Base-by-base conservation (phyloP, 768 basidiomycete genomes). In the Vishniacozyma victoriae region DNA sequence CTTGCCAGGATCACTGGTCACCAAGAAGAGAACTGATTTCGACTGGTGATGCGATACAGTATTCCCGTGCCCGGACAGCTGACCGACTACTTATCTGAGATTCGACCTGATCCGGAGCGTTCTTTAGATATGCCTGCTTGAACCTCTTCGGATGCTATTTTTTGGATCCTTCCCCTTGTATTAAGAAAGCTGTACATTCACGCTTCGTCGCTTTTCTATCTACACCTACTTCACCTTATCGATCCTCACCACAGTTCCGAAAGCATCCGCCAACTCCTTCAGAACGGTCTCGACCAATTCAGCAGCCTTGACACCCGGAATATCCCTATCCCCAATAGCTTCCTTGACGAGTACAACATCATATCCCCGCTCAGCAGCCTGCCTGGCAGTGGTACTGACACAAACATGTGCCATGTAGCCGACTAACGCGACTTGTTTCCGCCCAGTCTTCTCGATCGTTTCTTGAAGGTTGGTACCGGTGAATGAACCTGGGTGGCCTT, bases 351-450 rank as follows among this genome's bases (percentile, higher is more conserved):
- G 31, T 2, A 59, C 23, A 5, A 50, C 49, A 15, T 54, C 57
- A 23, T 51, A 59, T 1, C 57, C 57, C 11, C 24, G 24, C 42
- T 59, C 57, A 18, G 49, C 35, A 6, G 48, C 48, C 33, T 42
- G 23, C 18, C 57, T 14, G 6, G 57, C 48, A 5, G 57, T 59
- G 11, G 49, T 54, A 18, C 49, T 59, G 1, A 59, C 57, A 35
- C 57, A 59, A 7, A 54, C 48, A 47, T 46, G 31, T 1, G 57
- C 48, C 53, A 50, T 50, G 35, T 59, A 59, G 6, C 57, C 57
- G 2, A 42, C 45, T 6, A 59, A 35, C 18, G 55, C 53, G 14
- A 59, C 23, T 42, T 54, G 36, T 25, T 49, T 57, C 35, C 24
- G 41, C 16, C 48, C 48, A 41, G 19, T 23, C 29, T 42, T 23